These are phyloP conservation scores for Apiospora kogelbergensis DNA, from an alignment of 2,329 filamentous ascomycete genomes.

Conservation along the genomic window DNA sequence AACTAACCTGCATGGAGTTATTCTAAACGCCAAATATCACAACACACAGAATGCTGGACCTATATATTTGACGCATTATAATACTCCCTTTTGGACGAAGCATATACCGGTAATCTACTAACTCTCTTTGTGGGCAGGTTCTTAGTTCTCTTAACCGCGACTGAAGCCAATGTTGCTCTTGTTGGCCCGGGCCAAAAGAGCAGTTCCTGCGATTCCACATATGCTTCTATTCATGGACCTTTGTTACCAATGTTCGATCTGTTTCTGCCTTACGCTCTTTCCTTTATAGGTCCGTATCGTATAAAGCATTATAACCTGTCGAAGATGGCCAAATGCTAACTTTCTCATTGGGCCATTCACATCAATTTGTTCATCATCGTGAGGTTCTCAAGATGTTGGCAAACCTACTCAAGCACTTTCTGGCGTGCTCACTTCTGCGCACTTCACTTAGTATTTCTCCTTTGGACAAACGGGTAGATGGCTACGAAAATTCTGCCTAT, in stretches of 20 bases:
- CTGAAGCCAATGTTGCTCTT: neutral
- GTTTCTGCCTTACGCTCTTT: neutral
- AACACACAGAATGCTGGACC: neutral
- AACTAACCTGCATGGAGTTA: neutral
- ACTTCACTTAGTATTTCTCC: slow-evolving; percentile 5
- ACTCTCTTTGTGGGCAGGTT: neutral
- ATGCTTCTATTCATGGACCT: neutral
- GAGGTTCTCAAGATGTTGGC: neutral
- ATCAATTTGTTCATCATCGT: neutral
- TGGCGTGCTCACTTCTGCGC: neutral
- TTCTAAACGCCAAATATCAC: neutral
- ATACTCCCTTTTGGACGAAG: neutral
- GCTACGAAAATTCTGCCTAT: slow-evolving; percentile 3
- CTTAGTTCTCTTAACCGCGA: neutral
- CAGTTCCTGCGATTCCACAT: neutral
- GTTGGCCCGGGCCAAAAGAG: neutral
- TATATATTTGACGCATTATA: neutral
- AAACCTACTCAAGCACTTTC: neutral
- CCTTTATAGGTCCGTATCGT: neutral
- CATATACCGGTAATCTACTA: neutral
- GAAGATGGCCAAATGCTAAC: neutral
- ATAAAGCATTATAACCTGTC: neutral
- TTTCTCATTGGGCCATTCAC: neutral
- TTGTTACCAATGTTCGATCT: neutral
- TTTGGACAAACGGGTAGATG: neutral